These are phyloP conservation scores for Porphyra umbilicalis DNA, from an alignment of 31 red algal genomes.

Conservation along the genomic window DNA sequence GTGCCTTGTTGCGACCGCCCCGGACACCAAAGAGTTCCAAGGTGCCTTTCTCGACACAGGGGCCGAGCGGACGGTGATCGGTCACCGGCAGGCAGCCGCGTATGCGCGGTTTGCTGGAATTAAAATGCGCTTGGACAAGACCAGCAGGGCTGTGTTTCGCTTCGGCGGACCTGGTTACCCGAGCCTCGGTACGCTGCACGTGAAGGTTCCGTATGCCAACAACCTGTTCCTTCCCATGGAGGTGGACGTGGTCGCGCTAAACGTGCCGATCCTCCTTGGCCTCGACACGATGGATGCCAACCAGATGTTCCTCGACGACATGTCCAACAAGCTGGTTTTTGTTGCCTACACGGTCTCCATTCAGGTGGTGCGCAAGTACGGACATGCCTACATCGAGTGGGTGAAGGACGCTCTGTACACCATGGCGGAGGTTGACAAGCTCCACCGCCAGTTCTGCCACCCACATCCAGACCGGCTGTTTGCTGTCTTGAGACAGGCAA, in stretches of 20 bases:
- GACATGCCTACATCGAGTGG: not conserved
- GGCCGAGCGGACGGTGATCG: not conserved
- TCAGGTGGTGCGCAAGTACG: not conserved
- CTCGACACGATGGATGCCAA: no score
- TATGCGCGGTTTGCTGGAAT: not conserved
- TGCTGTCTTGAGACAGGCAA: not conserved
- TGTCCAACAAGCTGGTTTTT: not conserved
- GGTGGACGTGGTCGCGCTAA: no score
- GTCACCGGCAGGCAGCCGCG: not conserved
- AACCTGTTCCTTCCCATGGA: not conserved
- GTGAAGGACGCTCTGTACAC: constrained; percentile 4
- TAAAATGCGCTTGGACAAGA: not conserved
- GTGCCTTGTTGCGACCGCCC: not conserved
- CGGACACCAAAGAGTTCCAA: not conserved
- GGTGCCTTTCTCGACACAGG: not conserved
- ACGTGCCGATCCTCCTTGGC: no score
- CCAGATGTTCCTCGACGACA: no score
- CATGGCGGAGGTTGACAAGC: constrained; percentile 3
- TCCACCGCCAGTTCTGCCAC: constrained; percentile 26
- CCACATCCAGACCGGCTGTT: not conserved
- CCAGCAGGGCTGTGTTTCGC: not conserved
- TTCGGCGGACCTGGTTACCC: not conserved
- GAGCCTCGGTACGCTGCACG: not conserved
- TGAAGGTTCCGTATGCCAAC: not conserved
- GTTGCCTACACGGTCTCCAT: not conserved